Conservation (phyloP, 164 flowering plant genomes). For the Piper longum region DNA sequence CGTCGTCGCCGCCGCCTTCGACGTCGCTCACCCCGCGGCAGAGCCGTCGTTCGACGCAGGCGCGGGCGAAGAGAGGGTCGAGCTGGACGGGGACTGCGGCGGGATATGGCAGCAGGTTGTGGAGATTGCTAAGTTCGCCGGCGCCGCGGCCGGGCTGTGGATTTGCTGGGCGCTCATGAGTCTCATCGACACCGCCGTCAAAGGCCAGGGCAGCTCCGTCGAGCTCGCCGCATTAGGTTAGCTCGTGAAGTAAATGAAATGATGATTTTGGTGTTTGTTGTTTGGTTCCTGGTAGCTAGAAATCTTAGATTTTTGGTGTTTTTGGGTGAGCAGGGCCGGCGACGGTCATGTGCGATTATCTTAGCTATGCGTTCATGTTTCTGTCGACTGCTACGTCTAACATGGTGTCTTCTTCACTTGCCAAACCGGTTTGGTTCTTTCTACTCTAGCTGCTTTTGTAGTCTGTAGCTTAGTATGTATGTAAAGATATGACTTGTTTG, state of each 20-base stretch:
- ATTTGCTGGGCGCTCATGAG: slow-evolving; percentile 85
- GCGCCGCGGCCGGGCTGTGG: slow-evolving; percentile 85
- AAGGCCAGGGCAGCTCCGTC: slow-evolving; percentile 82
- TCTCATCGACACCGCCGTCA: slow-evolving; percentile 82
- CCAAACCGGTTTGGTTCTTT: slow-evolving; percentile 37
- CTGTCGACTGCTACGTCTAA: slow-evolving; percentile 91
- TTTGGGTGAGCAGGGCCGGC: slow-evolving; percentile 60
- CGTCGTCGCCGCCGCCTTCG: no score
- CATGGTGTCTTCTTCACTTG: slow-evolving; percentile 85
- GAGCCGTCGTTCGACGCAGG: no score
- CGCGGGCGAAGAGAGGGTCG: no score
- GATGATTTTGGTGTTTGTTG: neutral
- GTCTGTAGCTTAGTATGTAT: neutral
- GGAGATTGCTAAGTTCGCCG: slow-evolving; percentile 71
- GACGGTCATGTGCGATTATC: slow-evolving; percentile 75
- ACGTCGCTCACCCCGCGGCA: no score
- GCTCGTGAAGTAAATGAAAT: no score
- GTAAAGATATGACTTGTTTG: neutral
- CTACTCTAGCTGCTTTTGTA: neutral
- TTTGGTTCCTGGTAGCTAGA: neutral
- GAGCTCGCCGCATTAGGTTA: slow-evolving; percentile 95
- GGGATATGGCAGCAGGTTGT: no score
- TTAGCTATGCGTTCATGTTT: slow-evolving; percentile 80
- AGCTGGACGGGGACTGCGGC: no score
- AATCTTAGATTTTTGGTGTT: neutral